Evolutionary conservation across 192 early-diverging fungal genomes (phyloP).

Genomic region (Backusella liffmaniae): DNA sequence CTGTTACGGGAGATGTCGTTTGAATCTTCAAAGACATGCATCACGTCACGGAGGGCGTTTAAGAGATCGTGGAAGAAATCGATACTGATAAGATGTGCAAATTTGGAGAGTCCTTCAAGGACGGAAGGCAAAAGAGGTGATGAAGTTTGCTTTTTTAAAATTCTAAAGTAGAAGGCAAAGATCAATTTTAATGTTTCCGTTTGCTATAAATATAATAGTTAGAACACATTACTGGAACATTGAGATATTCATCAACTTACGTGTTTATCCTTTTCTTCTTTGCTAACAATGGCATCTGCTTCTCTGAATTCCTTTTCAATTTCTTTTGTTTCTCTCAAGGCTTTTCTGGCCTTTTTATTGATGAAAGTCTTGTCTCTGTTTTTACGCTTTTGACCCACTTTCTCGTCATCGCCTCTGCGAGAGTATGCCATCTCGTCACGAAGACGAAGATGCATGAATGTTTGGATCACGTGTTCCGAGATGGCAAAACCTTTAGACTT

Average conservation of each 20-base stretch:
- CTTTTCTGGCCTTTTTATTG: slow-evolving; percentile 71
- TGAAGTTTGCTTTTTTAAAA: slow-evolving; percentile 81
- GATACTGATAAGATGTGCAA: slow-evolving; percentile 94
- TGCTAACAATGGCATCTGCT: slow-evolving; percentile 84
- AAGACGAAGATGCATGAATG: slow-evolving; percentile 81
- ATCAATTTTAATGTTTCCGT: slow-evolving; percentile 93
- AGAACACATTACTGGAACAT: not conserved
- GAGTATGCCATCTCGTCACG: slow-evolving; percentile 71
- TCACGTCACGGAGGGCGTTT: slow-evolving; percentile 78
- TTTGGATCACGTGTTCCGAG: slow-evolving; percentile 64
- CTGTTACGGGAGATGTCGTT: slow-evolving; percentile 40
- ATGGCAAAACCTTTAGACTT: slow-evolving; percentile 78
- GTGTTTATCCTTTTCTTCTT: slow-evolving; percentile 75
- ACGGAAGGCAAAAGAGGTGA: slow-evolving; percentile 73
- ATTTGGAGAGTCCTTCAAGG: slow-evolving; percentile 78
- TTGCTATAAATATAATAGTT: slow-evolving; percentile 52
- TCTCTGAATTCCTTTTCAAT: slow-evolving; percentile 83
- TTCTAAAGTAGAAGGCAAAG: slow-evolving; percentile 93
- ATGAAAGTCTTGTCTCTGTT: slow-evolving; percentile 56
- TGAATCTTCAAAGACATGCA: slow-evolving; percentile 49
- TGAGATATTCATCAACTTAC: slow-evolving; percentile 38
- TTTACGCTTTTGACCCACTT: slow-evolving; percentile 49
- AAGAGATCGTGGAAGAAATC: slow-evolving; percentile 94
- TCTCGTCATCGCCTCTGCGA: slow-evolving; percentile 50
- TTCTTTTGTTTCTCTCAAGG: slow-evolving; percentile 67